Percentiles rank a stretch among this genome's conserved stretches.
Evolutionary conservation across 192 early-diverging fungal species (phyloP).

Genomic region (Neocallimastix lanati): DNA sequence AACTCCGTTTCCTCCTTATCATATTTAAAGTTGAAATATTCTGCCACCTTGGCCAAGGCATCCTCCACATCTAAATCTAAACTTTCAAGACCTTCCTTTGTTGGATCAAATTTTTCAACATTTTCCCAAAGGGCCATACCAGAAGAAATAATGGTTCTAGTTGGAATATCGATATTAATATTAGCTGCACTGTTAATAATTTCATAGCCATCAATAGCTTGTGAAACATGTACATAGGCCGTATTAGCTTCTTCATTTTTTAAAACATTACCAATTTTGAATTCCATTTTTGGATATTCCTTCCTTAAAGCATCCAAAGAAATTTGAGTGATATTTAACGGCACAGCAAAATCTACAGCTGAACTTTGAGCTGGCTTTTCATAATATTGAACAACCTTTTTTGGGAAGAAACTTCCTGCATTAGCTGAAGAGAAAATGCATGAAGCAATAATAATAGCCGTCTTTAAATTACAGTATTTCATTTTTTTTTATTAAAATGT

Average conservation of each 20-base stretch:
- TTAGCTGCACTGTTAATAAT: no score
- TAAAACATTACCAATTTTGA: no score
- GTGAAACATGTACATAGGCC: no score
- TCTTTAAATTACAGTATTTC: neutral
- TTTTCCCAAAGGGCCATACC: neutral
- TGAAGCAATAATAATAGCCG: neutral
- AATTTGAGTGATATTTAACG: neutral
- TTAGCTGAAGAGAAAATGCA: neutral
- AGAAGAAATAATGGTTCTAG: neutral
- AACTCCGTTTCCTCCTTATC: no score
- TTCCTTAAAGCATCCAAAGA: no score
- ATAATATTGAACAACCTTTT: neutral
- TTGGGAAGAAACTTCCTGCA: neutral
- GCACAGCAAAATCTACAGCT: neutral
- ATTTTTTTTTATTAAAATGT: no score
- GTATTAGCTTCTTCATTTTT: no score
- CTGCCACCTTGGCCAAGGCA: no score
- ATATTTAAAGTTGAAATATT: no score
- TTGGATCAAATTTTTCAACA: neutral
- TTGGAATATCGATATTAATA: no score
- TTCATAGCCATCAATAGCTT: no score
- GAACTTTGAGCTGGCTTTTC: neutral
- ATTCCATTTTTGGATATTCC: no score
- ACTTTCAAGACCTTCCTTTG: neutral
- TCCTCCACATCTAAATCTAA: neutral